phyloP scores from a whole-genome alignment of 352 stramenopile genomes.

The Phytophthora fragariae region DNA sequence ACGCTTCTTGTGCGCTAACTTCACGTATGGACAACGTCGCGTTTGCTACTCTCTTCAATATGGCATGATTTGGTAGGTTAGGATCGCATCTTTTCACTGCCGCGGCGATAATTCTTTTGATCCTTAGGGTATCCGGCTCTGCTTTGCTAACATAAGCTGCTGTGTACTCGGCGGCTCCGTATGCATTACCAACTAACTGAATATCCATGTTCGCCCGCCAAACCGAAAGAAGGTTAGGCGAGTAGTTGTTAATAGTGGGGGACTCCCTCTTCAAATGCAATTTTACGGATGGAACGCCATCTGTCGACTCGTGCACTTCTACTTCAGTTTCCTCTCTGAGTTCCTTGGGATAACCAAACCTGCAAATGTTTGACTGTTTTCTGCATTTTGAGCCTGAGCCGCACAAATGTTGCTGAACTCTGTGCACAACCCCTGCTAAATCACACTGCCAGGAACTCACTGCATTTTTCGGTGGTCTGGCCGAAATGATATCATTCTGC shows the following conservation, averaged over 20 bases:
- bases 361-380: conserved; percentile 5
- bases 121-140: too few relatives aligned
- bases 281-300: background rate
- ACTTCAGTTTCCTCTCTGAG: background rate
- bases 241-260: conserved; percentile 21
- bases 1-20: too few relatives aligned
- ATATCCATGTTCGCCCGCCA: conserved; percentile 35
- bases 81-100: too few relatives aligned
- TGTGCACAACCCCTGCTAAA: background rate
- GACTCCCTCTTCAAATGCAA: conserved; percentile 8
- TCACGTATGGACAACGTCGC: too few relatives aligned
- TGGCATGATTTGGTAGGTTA: too few relatives aligned
- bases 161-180: too few relatives aligned
- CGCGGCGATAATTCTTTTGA: too few relatives aligned
- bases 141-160: too few relatives aligned
- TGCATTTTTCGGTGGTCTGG: too few relatives aligned
- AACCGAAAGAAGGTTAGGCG: background rate
- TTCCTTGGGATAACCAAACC: conserved; percentile 22
- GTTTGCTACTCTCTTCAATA: too few relatives aligned
- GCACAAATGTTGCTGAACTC: conserved; percentile 10
- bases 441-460: background rate
- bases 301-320: background rate
- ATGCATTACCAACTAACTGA: conserved; percentile 13
- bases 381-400: conserved; percentile 9
- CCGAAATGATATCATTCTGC: background rate